Evolutionary conservation across 1,284 basidiomycete species (phyloP).

Genomic region (Irpex sp.): DNA sequence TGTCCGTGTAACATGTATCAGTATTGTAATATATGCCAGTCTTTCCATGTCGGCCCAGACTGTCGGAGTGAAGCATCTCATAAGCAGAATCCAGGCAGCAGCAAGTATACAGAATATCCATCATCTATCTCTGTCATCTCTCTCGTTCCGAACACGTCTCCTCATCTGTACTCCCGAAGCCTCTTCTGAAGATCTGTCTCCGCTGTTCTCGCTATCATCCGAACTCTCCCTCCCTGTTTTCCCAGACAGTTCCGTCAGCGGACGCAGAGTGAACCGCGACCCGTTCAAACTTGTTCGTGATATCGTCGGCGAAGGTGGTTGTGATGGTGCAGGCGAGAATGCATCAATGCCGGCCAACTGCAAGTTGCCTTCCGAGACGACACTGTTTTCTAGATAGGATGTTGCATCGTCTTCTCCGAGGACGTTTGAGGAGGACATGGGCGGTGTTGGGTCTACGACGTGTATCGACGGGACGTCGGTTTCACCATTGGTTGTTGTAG

Average conservation of each 20-base stretch:
- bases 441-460: slow-evolving; percentile 13
- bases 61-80: background rate
- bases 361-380: slow-evolving; percentile 43
- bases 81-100: background rate
- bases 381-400: slow-evolving; percentile 28
- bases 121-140: background rate
- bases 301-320: slow-evolving; percentile 60
- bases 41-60: background rate
- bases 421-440: background rate
- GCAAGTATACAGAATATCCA: background rate
- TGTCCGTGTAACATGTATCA: slow-evolving; percentile 1
- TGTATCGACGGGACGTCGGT: slow-evolving; percentile 21
- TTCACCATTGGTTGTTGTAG: background rate
- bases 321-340: slow-evolving; percentile 65
- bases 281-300: slow-evolving; percentile 27
- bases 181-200: slow-evolving; percentile 7
- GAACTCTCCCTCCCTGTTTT: slow-evolving; percentile 10
- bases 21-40: background rate
- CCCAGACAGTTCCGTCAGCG: slow-evolving; percentile 7
- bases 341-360: slow-evolving; percentile 65
- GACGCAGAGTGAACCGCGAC: slow-evolving; percentile 16
- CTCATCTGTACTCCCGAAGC: slow-evolving; percentile 19
- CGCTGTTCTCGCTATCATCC: background rate
- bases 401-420: slow-evolving; percentile 2
- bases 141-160: slow-evolving; percentile 15